Base-by-base conservation (phyloP, 768 basidiomycete genomes). In the Lactifluus hygrophoroides region DNA sequence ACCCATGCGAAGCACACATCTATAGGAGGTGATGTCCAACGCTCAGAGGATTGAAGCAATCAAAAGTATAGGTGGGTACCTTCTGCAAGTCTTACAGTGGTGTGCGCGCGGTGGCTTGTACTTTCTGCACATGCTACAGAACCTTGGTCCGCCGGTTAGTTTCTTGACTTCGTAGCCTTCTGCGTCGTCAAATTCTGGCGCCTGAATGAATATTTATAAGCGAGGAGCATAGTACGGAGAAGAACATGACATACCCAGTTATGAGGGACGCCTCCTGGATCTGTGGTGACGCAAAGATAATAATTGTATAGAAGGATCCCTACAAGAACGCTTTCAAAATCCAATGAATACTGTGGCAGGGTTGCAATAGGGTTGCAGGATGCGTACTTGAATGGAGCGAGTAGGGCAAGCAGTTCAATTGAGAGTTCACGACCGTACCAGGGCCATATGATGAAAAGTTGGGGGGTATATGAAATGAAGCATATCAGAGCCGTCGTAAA, bases 1-100 rank as follows among this genome's bases (percentile, higher is more conserved):
- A 86, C 91, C 91, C 91, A 96, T 95, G 47, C 90, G 85, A 54
- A 96, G 80, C 35, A 95, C 79, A 71, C 89, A 93, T 68, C 87
- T 89, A 50, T 16, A 64, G 14, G 43, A 19, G 21, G 25, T 9
- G 30, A 49, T 11, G 42, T 42, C 23, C 7, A 34, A 38, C 3
- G 54, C 32, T 35, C 50, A 54, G 32, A 38, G 51, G 3, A 6
- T 28, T 45, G 17, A 27, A 45, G 27, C 10, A 28, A 27, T 28
- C 32, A 27, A 32, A 23, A 11, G 4, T 25, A 25, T 58, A 28
- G 60, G 58, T 2, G 74, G 83, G 62, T 69, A 92, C 83, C 81
- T 80, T 69, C 85, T 84, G 70, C 96, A 99, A 60, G 85, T 79
- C 57, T 85, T 80, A 71, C 96, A 99, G 65, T 99, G 96, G 72